Percentiles rank a stretch among this genome's conserved stretches.
Conservation (phyloP, 805 yeast species). For the Saccharomycopsis oosterbeekiorum region DNA sequence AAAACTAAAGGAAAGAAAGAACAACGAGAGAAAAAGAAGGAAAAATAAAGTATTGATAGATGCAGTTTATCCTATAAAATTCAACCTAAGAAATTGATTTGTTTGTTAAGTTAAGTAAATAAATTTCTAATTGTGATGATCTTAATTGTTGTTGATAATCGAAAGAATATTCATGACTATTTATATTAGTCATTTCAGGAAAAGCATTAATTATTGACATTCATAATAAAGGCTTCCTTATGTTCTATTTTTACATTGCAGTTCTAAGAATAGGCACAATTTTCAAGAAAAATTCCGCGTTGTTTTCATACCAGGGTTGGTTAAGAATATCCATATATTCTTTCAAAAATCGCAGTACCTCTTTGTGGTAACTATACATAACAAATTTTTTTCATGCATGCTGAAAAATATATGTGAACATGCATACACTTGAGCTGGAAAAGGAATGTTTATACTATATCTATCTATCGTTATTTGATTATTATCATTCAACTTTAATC, state of each 20-base stretch:
- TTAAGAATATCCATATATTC: neutral
- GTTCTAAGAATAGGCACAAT: neutral
- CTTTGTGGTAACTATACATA: neutral
- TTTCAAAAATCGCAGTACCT: neutral
- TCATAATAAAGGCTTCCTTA: neutral
- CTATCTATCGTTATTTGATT: too few species aligned
- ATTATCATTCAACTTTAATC: too few species aligned
- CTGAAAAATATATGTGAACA: neutral
- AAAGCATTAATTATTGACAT: neutral
- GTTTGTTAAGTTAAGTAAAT: too few species aligned
- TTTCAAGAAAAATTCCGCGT: neutral
- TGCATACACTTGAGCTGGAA: neutral
- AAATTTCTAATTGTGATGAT: too few species aligned
- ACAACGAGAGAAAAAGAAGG: neutral
- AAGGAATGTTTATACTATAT: neutral
- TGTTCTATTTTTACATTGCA: neutral
- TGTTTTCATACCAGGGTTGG: neutral
- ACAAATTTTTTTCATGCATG: neutral
- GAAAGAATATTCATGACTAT: too few species aligned
- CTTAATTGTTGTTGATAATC: too few species aligned
- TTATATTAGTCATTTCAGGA: too few species aligned
- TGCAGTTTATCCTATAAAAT: too few species aligned
- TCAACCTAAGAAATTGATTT: too few species aligned
- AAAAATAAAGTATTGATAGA: too few species aligned
- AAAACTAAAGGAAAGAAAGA: neutral